Evolutionary conservation across 768 basidiomycete species (phyloP).

Genomic region (Hebeloma cylindrosporum): DNA sequence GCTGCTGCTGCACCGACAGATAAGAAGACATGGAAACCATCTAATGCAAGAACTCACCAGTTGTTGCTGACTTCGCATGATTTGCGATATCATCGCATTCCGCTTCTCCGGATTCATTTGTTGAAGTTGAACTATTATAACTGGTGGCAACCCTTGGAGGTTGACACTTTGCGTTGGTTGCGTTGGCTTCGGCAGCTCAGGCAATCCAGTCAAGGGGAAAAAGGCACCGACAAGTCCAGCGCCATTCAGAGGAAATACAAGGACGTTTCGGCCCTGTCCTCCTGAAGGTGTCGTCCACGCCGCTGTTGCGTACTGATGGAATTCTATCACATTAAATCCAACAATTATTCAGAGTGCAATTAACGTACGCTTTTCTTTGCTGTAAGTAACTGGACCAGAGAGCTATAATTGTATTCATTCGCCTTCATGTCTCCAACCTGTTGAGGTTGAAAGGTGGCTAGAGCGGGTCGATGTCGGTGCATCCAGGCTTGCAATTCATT

Average conservation of each 20-base stretch:
- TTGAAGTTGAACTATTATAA: conserved; percentile 20
- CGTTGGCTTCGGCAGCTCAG: conserved; percentile 42
- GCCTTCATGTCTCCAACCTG: conserved; percentile 31
- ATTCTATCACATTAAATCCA: not conserved
- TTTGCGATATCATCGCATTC: conserved; percentile 17
- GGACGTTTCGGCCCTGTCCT: conserved; percentile 40
- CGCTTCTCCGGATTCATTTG: conserved; percentile 29
- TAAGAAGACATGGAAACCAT: too few relatives aligned
- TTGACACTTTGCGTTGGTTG: conserved; percentile 3
- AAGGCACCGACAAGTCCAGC: conserved; percentile 43
- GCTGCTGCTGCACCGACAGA: conserved; percentile 9
- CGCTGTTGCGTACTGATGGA: conserved; percentile 46
- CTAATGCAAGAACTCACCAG: not conserved
- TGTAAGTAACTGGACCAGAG: conserved; percentile 41
- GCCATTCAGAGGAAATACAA: conserved; percentile 43
- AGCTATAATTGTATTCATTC: conserved; percentile 45
- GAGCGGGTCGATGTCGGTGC: conserved; percentile 35
- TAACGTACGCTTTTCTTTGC: conserved; percentile 46
- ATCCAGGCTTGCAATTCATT: conserved; percentile 50
- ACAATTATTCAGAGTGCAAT: conserved; percentile 3
- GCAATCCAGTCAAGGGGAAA: conserved; percentile 53
- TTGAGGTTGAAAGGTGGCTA: conserved; percentile 42
- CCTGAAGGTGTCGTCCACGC: conserved; percentile 51
- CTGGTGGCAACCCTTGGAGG: conserved; percentile 12
- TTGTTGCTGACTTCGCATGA: conserved; percentile 14